A percentile compares a stretch with the other conserved stretches of the same genome.
Evolutionary conservation across 768 basidiomycete genomes (phyloP).

Genomic region (Exidia glandulosa): DNA sequence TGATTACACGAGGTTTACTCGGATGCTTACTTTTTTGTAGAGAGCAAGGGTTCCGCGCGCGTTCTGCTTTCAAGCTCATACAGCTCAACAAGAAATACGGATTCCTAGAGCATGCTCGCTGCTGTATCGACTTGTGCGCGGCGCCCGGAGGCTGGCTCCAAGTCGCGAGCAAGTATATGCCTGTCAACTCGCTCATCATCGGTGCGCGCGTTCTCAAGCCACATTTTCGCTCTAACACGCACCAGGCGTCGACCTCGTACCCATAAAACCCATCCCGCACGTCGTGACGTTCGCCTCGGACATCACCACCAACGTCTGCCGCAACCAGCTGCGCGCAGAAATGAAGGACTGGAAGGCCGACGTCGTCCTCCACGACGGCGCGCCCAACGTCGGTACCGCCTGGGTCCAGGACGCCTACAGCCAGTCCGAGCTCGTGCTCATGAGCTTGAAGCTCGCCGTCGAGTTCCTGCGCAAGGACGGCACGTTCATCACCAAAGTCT

Average conservation of each 20-base stretch:
- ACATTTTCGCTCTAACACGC: neutral
- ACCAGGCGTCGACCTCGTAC: constrained; percentile 85
- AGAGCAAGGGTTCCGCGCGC: constrained; percentile 98
- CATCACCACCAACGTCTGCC: constrained; percentile 87
- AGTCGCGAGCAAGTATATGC: constrained; percentile 97
- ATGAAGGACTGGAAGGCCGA: constrained; percentile 99
- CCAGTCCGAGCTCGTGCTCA: constrained; percentile 93
- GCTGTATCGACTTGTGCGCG: constrained; percentile 95
- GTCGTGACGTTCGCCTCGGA: constrained; percentile 88
- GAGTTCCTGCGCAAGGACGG: constrained; percentile 91
- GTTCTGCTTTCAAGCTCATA: constrained; percentile 98
- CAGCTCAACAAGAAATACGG: constrained; percentile 97
- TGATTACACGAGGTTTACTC: neutral
- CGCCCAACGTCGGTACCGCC: constrained; percentile 97
- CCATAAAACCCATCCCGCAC: constrained; percentile 91
- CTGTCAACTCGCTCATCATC: constrained; percentile 80
- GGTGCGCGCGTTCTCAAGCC: constrained; percentile 36
- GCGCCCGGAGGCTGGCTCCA: constrained; percentile 99
- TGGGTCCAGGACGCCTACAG: constrained; percentile 99
- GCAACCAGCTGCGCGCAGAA: constrained; percentile 73
- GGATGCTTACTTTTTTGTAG: constrained; percentile 29
- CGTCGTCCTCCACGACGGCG: constrained; percentile 96
- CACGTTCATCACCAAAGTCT: constrained; percentile 96
- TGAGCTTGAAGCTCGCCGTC: constrained; percentile 88
- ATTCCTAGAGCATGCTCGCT: constrained; percentile 79